These are phyloP conservation scores for Sclerotinia minor DNA, from an alignment of 2,329 filamentous ascomycete genomes.

Conservation along the genomic window DNA sequence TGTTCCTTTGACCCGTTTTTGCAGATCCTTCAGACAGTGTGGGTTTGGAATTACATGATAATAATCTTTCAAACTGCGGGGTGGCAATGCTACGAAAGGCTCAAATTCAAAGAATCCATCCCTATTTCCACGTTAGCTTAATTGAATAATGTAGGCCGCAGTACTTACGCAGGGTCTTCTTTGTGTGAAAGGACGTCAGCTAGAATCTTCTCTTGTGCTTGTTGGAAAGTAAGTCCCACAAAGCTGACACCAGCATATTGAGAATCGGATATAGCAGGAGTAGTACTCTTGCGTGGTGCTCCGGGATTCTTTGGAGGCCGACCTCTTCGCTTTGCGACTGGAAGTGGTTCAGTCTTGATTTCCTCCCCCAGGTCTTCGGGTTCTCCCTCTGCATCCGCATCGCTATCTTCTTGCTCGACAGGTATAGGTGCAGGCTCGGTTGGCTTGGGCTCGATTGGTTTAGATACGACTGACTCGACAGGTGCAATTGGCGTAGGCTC, in stretches of 20 bases:
- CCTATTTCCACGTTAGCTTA: conserved; percentile 44
- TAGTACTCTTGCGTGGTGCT: conserved; percentile 43
- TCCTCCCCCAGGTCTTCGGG: conserved; percentile 40
- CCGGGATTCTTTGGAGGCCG: conserved; percentile 36
- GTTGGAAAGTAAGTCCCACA: conserved; percentile 73
- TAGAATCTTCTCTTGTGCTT: conserved; percentile 83
- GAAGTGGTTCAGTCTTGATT: conserved; percentile 31
- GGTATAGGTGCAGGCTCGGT: conserved; percentile 51
- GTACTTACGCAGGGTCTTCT: conserved; percentile 62
- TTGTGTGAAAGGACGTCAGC: conserved; percentile 68
- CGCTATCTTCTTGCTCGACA: conserved; percentile 47
- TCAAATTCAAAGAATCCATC: conserved; percentile 69
- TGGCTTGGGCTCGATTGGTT: not conserved
- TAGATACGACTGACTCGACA: not conserved
- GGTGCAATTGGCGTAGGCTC: conserved; percentile 55
- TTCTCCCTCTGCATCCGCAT: conserved; percentile 42
- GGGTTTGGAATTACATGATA: conserved; percentile 82
- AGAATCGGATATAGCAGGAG: conserved; percentile 50
- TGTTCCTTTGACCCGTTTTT: conserved; percentile 74
- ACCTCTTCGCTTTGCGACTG: conserved; percentile 32
- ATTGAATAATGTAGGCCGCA: not conserved
- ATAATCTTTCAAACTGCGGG: conserved; percentile 76
- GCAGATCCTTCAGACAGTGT: conserved; percentile 72
- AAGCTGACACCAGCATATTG: conserved; percentile 61
- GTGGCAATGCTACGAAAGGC: conserved; percentile 76